Conservation (phyloP, 768 basidiomycete species). For the Russula olivacea region DNA sequence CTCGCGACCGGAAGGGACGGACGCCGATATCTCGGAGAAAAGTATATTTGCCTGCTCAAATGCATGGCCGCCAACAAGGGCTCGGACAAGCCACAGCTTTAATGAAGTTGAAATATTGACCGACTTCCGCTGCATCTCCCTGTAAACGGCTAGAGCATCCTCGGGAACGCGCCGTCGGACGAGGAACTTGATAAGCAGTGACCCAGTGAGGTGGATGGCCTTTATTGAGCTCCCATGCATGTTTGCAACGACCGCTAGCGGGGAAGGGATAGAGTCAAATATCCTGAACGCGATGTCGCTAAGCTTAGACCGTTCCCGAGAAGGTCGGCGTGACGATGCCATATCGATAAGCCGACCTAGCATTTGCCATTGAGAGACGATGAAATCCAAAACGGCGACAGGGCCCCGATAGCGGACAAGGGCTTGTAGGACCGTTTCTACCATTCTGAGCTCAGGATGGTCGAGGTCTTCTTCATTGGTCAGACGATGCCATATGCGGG, state of each 20-base stretch:
- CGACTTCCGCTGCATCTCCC: conserved; percentile 18
- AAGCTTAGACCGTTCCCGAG: background rate
- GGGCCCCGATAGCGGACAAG: conserved; percentile 14
- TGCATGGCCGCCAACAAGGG: conserved; percentile 19
- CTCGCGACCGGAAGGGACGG: conserved; percentile 18
- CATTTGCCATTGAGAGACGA: conserved; percentile 15
- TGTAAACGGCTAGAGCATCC: conserved; percentile 23
- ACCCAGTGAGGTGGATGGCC: conserved; percentile 6
- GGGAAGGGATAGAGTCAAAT: conserved; percentile 17
- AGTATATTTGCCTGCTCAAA: conserved; percentile 42
- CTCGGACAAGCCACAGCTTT: conserved; percentile 19
- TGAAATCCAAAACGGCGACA: conserved; percentile 17
- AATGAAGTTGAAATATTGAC: background rate
- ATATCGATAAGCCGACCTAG: conserved; percentile 12
- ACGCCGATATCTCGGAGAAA: conserved; percentile 33
- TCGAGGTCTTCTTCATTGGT: background rate
- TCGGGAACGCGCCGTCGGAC: conserved; percentile 19
- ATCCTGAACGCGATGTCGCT: conserved; percentile 9
- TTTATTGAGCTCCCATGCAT: background rate
- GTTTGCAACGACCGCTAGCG: conserved; percentile 9
- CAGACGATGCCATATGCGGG: background rate
- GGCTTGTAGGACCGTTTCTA: conserved; percentile 14
- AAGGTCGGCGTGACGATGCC: conserved; percentile 1
- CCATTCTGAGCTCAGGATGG: conserved; percentile 9
- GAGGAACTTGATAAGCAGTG: conserved; percentile 17